A percentile compares a stretch with the other conserved stretches of the same genome.
These are phyloP conservation scores for Stenogyne calaminthoides DNA, from an alignment of 305 asterid genomes.

Conservation along the genomic window DNA sequence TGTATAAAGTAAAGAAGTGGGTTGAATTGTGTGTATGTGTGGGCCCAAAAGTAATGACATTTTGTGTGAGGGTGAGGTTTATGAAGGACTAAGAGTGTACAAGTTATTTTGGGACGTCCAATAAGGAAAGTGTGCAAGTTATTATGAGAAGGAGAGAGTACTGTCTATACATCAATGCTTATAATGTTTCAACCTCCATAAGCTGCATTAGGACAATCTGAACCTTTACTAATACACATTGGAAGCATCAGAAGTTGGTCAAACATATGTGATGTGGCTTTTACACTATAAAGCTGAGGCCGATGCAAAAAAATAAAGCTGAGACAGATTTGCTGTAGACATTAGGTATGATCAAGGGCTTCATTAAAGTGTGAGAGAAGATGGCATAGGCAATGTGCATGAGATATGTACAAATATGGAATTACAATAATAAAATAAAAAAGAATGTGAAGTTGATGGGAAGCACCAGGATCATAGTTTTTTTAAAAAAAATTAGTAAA, in stretches of 20 bases:
- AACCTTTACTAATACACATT: neutral
- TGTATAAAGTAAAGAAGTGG: too few species aligned
- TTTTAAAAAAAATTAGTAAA: neutral
- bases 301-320: conserved; percentile 1
- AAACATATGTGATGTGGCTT: neutral
- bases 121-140: too few species aligned
- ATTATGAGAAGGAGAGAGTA: too few species aligned
- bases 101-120: too few species aligned
- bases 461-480: conserved; percentile 4
- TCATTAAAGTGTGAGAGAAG: conserved; percentile 13
- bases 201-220: conserved; percentile 8
- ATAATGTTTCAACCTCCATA: neutral
- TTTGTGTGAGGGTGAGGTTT: too few species aligned
- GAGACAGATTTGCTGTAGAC: neutral
- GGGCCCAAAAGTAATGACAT: too few species aligned
- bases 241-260: neutral
- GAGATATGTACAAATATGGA: conserved; percentile 2
- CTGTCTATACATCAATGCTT: neutral
- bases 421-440: neutral
- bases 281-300: conserved; percentile 15
- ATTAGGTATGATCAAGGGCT: too few species aligned
- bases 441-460: neutral
- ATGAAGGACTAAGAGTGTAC: too few species aligned
- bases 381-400: neutral
- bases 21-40: too few species aligned